Conservation (phyloP, 1,139 yeast species). For the Saccharomycopsis hybrid region DNA sequence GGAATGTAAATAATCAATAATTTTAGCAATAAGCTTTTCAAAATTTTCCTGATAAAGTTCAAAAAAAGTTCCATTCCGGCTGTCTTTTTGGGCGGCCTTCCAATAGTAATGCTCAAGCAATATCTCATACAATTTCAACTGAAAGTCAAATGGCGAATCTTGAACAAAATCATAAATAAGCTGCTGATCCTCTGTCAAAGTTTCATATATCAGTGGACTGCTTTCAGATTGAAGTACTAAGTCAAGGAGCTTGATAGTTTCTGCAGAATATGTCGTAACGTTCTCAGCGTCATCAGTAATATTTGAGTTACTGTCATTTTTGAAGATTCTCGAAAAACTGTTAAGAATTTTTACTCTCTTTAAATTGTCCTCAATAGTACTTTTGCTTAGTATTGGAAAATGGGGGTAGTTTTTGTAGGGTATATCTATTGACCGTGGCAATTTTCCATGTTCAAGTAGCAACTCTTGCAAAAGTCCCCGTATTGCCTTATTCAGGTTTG, state of each 20-base stretch:
- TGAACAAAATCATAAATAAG: slow-evolving; percentile 57
- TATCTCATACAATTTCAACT: slow-evolving; percentile 69
- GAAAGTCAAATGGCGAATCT: slow-evolving; percentile 59
- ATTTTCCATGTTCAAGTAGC: background rate
- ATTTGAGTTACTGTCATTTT: slow-evolving; percentile 33
- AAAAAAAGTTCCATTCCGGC: background rate
- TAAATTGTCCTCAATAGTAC: slow-evolving; percentile 51
- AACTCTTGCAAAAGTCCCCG: too few relatives aligned
- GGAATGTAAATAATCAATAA: slow-evolving; percentile 5
- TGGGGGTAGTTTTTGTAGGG: slow-evolving; percentile 43
- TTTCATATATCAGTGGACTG: background rate
- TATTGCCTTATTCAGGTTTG: too few relatives aligned
- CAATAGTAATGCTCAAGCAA: slow-evolving; percentile 40
- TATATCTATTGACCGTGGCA: slow-evolving; percentile 19
- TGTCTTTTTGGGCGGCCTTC: background rate
- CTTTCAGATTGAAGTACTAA: slow-evolving; percentile 33
- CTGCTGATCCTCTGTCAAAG: slow-evolving; percentile 30
- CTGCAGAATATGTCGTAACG: slow-evolving; percentile 29
- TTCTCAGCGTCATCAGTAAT: slow-evolving; percentile 29
- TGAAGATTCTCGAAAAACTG: slow-evolving; percentile 54
- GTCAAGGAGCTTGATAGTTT: slow-evolving; percentile 50
- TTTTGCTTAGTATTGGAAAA: slow-evolving; percentile 51
- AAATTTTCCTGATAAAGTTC: slow-evolving; percentile 1
- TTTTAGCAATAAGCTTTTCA: background rate
- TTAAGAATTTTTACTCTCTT: slow-evolving; percentile 63